These are phyloP conservation scores for Candida rishiriensis DNA, from an alignment of 805 yeast species.

Conservation along the genomic window DNA sequence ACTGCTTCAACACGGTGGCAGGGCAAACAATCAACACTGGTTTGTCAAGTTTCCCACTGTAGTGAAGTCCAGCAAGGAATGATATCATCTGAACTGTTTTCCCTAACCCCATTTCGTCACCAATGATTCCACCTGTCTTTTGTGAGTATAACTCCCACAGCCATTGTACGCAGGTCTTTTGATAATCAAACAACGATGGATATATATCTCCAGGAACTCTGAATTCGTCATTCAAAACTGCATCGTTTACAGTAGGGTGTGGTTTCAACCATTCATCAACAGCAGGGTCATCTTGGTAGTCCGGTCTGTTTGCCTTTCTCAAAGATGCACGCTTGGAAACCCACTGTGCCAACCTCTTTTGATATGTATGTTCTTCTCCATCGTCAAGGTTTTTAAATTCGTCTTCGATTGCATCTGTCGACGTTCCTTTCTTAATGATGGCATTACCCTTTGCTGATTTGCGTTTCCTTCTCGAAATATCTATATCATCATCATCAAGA, in stretches of 20 bases:
- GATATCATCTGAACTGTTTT: conserved; percentile 92
- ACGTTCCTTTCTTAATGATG: not conserved
- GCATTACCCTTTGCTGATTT: conserved; percentile 2
- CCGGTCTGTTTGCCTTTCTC: conserved; percentile 30
- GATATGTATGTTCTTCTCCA: conserved; percentile 69
- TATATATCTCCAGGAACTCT: conserved; percentile 87
- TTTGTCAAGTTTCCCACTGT: conserved; percentile 65
- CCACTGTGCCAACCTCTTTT: conserved; percentile 62
- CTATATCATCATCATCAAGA: conserved; percentile 10
- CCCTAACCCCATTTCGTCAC: conserved; percentile 98
- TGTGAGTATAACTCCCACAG: conserved; percentile 90
- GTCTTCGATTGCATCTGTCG: conserved; percentile 18
- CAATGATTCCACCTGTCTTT: conserved; percentile 89
- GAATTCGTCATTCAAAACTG: conserved; percentile 64
- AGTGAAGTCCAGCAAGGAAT: conserved; percentile 85
- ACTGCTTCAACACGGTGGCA: conserved; percentile 91
- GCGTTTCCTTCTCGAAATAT: conserved; percentile 1
- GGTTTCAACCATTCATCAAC: conserved; percentile 65
- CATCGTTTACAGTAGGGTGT: conserved; percentile 76
- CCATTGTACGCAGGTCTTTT: conserved; percentile 97
- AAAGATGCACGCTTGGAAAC: conserved; percentile 41
- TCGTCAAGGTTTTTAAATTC: conserved; percentile 58
- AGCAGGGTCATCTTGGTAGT: conserved; percentile 23
- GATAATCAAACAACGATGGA: conserved; percentile 84
- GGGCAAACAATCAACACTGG: conserved; percentile 92